Base-by-base conservation (phyloP, 1,139 yeast species). In the Blastobotrys buckinghamii region DNA sequence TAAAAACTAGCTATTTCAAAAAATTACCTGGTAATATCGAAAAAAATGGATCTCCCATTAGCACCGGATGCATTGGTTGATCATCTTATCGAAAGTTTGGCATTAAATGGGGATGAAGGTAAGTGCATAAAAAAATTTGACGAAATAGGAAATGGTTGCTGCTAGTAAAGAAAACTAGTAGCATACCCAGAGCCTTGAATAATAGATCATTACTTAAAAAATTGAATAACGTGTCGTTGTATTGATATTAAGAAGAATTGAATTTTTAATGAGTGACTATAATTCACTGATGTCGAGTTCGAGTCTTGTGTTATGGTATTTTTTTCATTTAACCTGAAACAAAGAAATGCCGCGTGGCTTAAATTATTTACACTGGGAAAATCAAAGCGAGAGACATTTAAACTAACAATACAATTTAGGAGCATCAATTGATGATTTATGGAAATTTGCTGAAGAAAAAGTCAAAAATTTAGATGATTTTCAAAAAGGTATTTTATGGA, bases 41-140 rank as follows among this genome's bases (percentile, higher is more conserved):
- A 13, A 27, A 26, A 13, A 8, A 47, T 37, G 43, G 36, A 20
- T 46, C 2, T 17, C 6, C 50, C 49, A 24, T 26, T 55, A 36
- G 56, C 66, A n/a, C 66, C 67, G 2, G 64, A 61, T 45, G 64
- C 61, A 37, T 48, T 64, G 27, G 62, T 64, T 20, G 65, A 60
- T 36, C 52, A 55, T 45, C 45, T 64, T 30, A 55, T 64, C 32
- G 68, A 66, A 49, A 55, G 58, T 39, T 50, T 66, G 40, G 67
- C 69, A 12, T 55, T 62, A 47, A 64, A 63, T 49, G 68, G 68
- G 8, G 61, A 59, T 45, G 54, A 57, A 37, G 68, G 70, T 66
- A 56, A 20, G 66, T 53, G 10, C 5, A 29, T 6, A 26, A 26
- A 26, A 26, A 26, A 26, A 26, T 46, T 49, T 32, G 20, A 34